Evolutionary conservation across 306 rosid species (phyloP).

Genomic region (Hippophae gyantsensis): DNA sequence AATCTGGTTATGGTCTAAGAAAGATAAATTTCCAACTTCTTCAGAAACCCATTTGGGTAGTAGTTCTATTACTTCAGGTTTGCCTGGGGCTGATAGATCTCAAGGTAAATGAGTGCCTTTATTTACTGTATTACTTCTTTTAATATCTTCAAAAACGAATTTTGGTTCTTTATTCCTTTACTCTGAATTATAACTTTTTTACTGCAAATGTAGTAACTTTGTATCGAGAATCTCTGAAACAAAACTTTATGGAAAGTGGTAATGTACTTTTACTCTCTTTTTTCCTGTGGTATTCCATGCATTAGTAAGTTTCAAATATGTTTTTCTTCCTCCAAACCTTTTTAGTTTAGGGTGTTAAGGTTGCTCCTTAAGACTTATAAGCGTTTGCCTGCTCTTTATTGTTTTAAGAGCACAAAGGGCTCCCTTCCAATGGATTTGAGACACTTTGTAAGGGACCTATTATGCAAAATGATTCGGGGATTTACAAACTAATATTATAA

Average conservation of each 20-base stretch:
- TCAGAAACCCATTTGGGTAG: constrained; percentile 33
- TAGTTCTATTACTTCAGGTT: constrained; percentile 33
- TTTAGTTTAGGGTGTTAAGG: not conserved
- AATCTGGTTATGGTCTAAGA: constrained; percentile 90
- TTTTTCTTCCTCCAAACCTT: constrained; percentile 13
- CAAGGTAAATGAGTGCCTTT: constrained; percentile 27
- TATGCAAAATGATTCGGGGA: no score
- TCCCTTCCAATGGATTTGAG: no score
- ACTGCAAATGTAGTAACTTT: constrained; percentile 27
- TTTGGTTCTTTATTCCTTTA: constrained; percentile 4
- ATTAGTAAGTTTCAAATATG: constrained; percentile 7
- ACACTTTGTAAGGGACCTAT: no score
- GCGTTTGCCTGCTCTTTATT: no score
- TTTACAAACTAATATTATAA: no score
- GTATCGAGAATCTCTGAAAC: constrained; percentile 16
- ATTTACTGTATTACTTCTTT: constrained; percentile 9
- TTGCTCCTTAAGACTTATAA: not conserved
- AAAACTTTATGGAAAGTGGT: constrained; percentile 15
- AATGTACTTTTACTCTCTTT: constrained; percentile 10
- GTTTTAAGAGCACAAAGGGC: no score
- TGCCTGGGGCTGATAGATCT: constrained; percentile 46
- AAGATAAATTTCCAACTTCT: constrained; percentile 51
- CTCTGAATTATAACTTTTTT: constrained; percentile 18
- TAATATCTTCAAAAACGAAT: not conserved
- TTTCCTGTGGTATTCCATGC: constrained; percentile 10